phyloP scores from a whole-genome alignment of 441 rosid genomes.

The Brassica hybrid region DNA sequence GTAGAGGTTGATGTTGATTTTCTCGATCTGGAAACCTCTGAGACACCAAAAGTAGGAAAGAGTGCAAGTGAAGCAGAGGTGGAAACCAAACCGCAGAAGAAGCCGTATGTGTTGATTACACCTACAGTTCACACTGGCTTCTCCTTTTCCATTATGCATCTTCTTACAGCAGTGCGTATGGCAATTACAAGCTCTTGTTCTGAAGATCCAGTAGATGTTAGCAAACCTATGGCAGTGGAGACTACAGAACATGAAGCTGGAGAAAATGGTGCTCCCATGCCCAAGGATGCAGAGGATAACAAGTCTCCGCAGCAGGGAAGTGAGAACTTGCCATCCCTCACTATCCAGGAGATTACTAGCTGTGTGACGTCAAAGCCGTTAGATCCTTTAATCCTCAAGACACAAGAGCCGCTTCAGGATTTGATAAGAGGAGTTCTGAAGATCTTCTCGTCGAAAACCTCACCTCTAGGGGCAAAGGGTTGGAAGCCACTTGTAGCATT shows the following conservation, averaged over 20 bases:
- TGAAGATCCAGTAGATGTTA: constrained; percentile 69
- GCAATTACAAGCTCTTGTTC: constrained; percentile 75
- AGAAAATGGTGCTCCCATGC: constrained; percentile 52
- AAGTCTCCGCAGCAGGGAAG: constrained; percentile 52
- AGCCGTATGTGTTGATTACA: constrained; percentile 82
- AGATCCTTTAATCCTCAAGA: constrained; percentile 93
- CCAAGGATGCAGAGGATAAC: constrained; percentile 52
- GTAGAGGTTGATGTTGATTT: constrained; percentile 57
- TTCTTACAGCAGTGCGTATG: constrained; percentile 94
- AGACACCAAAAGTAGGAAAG: constrained; percentile 55
- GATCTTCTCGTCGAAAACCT: constrained; percentile 89
- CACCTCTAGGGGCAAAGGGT: constrained; percentile 98
- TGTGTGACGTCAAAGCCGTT: constrained; percentile 90
- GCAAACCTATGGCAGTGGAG: constrained; percentile 60
- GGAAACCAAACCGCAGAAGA: constrained; percentile 82
- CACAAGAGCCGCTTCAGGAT: constrained; percentile 97
- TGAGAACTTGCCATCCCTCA: constrained; percentile 65
- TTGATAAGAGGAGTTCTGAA: constrained; percentile 92
- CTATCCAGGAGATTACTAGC: constrained; percentile 91
- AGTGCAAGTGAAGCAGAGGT: constrained; percentile 62
- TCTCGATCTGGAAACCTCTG: constrained; percentile 61
- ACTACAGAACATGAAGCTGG: constrained; percentile 53
- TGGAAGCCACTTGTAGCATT: constrained; percentile 92
- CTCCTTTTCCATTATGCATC: constrained; percentile 96
- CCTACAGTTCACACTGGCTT: constrained; percentile 96